Conservation (phyloP, 352 stramenopile species). For the Phytopythium boreale region DNA sequence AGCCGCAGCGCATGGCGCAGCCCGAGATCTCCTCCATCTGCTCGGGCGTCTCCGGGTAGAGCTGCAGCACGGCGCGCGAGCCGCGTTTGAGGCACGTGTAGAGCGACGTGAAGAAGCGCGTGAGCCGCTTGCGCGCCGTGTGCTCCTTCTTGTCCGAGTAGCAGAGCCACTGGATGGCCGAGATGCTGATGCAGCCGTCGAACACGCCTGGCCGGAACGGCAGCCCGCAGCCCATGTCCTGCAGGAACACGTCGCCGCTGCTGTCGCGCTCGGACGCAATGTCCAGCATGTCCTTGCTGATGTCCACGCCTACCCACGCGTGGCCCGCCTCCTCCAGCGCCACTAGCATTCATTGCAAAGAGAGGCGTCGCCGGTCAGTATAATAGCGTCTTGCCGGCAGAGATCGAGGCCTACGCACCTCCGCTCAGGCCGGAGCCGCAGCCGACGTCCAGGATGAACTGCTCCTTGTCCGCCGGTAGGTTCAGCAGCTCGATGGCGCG, state of each 20-base stretch:
- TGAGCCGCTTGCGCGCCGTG: conserved; percentile 91
- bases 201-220: conserved; percentile 97
- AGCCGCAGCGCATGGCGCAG: conserved; percentile 88
- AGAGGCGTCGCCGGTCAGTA: neutral
- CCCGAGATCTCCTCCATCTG: conserved; percentile 94
- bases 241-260: conserved; percentile 86
- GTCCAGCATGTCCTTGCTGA: conserved; percentile 98
- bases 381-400: neutral
- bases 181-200: conserved; percentile 99
- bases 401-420: no score
- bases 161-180: conserved; percentile 99
- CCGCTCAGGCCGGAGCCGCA: conserved; percentile 97
- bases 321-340: conserved; percentile 92
- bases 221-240: conserved; percentile 98
- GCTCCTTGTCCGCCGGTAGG: conserved; percentile 80
- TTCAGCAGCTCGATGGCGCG: conserved; percentile 97
- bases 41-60: conserved; percentile 98
- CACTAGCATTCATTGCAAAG: conserved; percentile 29
- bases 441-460: conserved; percentile 96
- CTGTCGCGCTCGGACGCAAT: conserved; percentile 94
- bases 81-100: conserved; percentile 86
- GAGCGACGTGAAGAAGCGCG: conserved; percentile 96
- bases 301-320: conserved; percentile 98
- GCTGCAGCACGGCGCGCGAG: conserved; percentile 95
- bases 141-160: conserved; percentile 98